phyloP scores from a whole-genome alignment of 2,329 filamentous ascomycete species.

The Xylogone sp. region DNA sequence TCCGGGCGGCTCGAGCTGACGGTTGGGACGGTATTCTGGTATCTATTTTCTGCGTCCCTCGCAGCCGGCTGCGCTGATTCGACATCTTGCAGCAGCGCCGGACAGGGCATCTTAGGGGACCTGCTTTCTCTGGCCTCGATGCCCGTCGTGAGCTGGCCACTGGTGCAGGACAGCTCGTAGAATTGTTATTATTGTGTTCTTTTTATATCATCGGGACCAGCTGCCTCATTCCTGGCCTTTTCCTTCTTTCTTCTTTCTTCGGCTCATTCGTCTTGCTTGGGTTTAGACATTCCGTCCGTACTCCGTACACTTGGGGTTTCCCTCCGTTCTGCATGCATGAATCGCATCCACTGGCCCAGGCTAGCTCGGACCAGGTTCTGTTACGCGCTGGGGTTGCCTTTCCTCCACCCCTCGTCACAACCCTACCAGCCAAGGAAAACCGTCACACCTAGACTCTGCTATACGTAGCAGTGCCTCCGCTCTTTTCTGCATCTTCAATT shows the following conservation, averaged over 20 bases:
- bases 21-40: not conserved
- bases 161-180: too few species aligned
- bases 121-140: not conserved
- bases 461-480: not conserved
- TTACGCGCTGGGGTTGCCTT: constrained; percentile 10
- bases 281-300: too few species aligned
- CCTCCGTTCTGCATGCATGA: not conserved
- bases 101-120: not conserved
- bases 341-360: not conserved
- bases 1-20: not conserved
- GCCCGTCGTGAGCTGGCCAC: too few species aligned
- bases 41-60: not conserved
- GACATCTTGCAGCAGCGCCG: not conserved
- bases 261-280: too few species aligned
- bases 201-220: too few species aligned
- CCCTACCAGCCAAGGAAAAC: not conserved
- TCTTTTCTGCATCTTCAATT: not conserved
- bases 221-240: too few species aligned
- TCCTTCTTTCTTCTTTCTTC: too few species aligned
- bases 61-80: not conserved
- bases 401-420: not conserved
- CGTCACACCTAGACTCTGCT: not conserved
- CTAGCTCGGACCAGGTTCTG: constrained; percentile 1
- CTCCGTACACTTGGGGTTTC: too few species aligned
- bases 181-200: too few species aligned